These are phyloP conservation scores for Penicillium psychrosexuale DNA, from an alignment of 2,329 filamentous ascomycete species.

Conservation along the genomic window DNA sequence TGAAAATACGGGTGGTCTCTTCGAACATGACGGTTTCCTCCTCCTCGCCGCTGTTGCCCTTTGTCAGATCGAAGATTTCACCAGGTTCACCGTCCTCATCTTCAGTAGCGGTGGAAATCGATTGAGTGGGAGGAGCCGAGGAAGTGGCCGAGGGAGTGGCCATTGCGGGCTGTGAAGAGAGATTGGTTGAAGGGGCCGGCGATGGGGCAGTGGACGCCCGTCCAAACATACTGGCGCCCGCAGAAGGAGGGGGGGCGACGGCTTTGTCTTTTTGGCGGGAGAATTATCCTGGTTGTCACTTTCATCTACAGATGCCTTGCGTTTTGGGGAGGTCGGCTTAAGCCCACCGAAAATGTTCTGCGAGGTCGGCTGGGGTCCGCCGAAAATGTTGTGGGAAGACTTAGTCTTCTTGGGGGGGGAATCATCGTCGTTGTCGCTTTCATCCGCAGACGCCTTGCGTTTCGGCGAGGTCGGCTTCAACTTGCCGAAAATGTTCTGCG, in stretches of 20 bases:
- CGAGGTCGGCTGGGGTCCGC: background rate
- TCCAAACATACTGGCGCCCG: constrained; percentile 37
- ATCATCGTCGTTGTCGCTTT: constrained; percentile 27
- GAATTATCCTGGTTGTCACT: constrained; percentile 26
- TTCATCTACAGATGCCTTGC: constrained; percentile 14
- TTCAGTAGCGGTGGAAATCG: constrained; percentile 39
- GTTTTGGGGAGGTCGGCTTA: constrained; percentile 24
- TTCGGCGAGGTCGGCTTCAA: constrained; percentile 25
- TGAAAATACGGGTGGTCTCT: constrained; percentile 66
- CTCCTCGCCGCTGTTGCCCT: constrained; percentile 65
- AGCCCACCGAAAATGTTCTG: background rate
- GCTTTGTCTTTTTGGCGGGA: constrained; percentile 15
- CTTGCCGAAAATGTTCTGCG: constrained; percentile 39
- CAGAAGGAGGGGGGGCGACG: constrained; percentile 19
- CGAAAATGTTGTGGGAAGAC: background rate
- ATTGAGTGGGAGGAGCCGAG: constrained; percentile 8
- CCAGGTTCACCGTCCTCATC: constrained; percentile 39
- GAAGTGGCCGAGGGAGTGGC: background rate
- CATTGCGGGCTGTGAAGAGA: constrained; percentile 14
- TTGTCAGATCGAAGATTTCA: constrained; percentile 64
- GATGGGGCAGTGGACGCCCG: constrained; percentile 24
- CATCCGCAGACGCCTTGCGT: constrained; percentile 15
- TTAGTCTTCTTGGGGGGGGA: constrained; percentile 23
- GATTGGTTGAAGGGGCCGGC: background rate
- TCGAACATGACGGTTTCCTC: constrained; percentile 70